Evolutionary conservation across 2,329 filamentous ascomycete genomes (phyloP), one percentile per base, ranked within the genome.

Genomic region (Nakataea oryzae): DNA sequence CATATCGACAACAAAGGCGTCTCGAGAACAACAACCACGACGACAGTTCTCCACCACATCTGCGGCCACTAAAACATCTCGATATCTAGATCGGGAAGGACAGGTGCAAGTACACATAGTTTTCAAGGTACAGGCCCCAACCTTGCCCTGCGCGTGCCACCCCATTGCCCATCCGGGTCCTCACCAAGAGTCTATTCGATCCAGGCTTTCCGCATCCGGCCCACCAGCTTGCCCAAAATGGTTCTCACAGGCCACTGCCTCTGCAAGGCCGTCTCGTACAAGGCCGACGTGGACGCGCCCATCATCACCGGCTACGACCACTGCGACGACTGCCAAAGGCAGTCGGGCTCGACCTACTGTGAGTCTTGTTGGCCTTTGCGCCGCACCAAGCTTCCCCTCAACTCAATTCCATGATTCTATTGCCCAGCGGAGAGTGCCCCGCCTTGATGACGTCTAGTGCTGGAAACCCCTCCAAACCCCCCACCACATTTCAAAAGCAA

Each of bases 291-390:
- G 63, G 80, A 82, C 29, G 75, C 73, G 59, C 80, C 81, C 61
- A 69, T 82, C 62, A 56, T 82, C 72, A 83, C 82, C 60, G 86
- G 81, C 66, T 88, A 89, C 72, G 87, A 89, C 71, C 86, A 89
- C 78, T 89, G 86, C 69, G 86, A 89, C 70, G 86, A 88, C 75
- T 89, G 86, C 80, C 86, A 89, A 75, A 85, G 86, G 70, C 86
- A 89, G 75, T 82, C 75, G 60, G 86, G 86, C 66, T 88, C 85
- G 24, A 87, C 86, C 63, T 89, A 89, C 74, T 88, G 83, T 86
- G 74, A 65, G 81, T 71, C 58, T 26, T 34, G 57, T 54, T 59
- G 21, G 29, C 34, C 11, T 41, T 24, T 2, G 27, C 27, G 17
- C 7, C 50, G 8, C 50, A 54, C 9, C 9, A 54, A 24, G 6